These are phyloP conservation scores for Termitomyces heimii DNA, from an alignment of 768 basidiomycete genomes.

Conservation along the genomic window DNA sequence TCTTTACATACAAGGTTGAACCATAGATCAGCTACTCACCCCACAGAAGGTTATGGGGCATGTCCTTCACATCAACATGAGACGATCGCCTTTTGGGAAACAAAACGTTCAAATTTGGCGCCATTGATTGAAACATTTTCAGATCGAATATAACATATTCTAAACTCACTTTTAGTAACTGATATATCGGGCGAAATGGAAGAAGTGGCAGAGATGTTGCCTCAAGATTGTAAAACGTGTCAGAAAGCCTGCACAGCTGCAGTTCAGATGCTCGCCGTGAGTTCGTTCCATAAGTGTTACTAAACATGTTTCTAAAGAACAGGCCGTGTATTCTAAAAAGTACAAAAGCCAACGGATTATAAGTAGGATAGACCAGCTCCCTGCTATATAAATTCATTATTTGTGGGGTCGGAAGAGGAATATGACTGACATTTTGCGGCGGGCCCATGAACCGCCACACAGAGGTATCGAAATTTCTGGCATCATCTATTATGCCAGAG, in stretches of 20 bases:
- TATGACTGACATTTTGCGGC: neutral
- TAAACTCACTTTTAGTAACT: conserved; percentile 35
- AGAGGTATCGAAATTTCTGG: conserved; percentile 1
- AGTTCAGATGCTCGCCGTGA: conserved; percentile 63
- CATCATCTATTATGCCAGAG: conserved; percentile 85
- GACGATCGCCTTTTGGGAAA: conserved; percentile 46
- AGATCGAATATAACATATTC: neutral
- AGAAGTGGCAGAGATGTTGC: conserved; percentile 36
- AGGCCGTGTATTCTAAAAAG: conserved; percentile 22
- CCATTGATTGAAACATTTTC: conserved; percentile 39
- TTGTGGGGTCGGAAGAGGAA: neutral
- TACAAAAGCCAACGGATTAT: conserved; percentile 60
- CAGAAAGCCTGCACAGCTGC: conserved; percentile 58
- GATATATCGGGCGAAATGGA: conserved; percentile 68
- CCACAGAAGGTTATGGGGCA: conserved; percentile 45
- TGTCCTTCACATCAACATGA: conserved; percentile 47
- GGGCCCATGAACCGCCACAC: neutral
- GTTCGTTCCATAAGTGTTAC: conserved; percentile 10
- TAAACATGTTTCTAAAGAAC: conserved; percentile 5
- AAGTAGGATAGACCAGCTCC: conserved; percentile 44
- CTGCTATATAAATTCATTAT: conserved; percentile 10
- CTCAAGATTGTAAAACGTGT: conserved; percentile 43
- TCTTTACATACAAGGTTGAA: neutral
- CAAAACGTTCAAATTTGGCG: conserved; percentile 37
- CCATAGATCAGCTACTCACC: conserved; percentile 2